Conservation (phyloP, 805 yeast species). For the Yamadazyma ubonensis region DNA sequence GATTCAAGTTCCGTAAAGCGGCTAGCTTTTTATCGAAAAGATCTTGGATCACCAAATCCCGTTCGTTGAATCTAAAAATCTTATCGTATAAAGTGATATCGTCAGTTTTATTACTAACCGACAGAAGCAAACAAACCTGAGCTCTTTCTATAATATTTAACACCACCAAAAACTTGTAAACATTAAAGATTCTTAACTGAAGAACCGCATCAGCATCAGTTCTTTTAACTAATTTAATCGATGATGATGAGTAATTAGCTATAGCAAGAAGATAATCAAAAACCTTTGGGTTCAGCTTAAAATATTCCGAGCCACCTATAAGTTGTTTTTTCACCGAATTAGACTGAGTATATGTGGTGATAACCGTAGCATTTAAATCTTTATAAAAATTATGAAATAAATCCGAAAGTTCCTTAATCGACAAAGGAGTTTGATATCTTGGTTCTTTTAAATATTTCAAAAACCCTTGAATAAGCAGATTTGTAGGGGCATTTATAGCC, state of each 20-base stretch:
- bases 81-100: conserved; percentile 36
- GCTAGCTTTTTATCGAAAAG: conserved; percentile 34
- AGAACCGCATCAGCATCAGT: conserved; percentile 35
- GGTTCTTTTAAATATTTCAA: conserved; percentile 42
- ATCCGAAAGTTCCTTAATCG: conserved; percentile 32
- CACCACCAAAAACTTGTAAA: conserved; percentile 38
- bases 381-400: conserved; percentile 36
- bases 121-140: conserved; percentile 28
- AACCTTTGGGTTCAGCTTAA: conserved; percentile 27
- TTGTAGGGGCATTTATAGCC: conserved; percentile 3
- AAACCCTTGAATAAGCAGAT: conserved; percentile 11
- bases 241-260: conserved; percentile 37
- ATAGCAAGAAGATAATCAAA: conserved; percentile 44
- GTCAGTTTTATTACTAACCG: conserved; percentile 24
- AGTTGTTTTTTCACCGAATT: conserved; percentile 40
- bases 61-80: conserved; percentile 38
- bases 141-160: conserved; percentile 34
- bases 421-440: conserved; percentile 40
- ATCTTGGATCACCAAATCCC: conserved; percentile 36
- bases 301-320: conserved; percentile 27
- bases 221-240: conserved; percentile 36
- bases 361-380: conserved; percentile 36
- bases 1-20: conserved; percentile 23
- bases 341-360: conserved; percentile 36
- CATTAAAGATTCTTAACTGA: conserved; percentile 42